phyloP scores from a whole-genome alignment of 2,329 filamentous ascomycete genomes.

The Fusarium sp. region DNA sequence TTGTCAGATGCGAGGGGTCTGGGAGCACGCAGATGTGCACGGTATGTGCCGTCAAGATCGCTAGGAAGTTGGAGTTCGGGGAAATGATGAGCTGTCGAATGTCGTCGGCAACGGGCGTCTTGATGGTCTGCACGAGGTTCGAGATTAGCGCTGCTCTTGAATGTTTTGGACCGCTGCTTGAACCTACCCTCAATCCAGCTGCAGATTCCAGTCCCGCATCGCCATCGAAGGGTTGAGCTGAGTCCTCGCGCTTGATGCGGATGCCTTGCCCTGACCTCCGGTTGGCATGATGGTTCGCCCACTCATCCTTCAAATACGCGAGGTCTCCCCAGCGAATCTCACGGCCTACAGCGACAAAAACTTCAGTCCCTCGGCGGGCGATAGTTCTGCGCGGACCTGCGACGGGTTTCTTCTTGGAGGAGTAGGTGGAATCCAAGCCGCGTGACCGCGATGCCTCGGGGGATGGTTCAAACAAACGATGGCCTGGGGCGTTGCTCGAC shows the following conservation, averaged over 20 bases:
- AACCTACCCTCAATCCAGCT: slow-evolving; percentile 55
- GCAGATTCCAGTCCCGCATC: slow-evolving; percentile 48
- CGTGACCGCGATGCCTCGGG: slow-evolving; percentile 58
- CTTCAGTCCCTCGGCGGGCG: slow-evolving; percentile 85
- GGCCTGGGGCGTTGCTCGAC: slow-evolving; percentile 81
- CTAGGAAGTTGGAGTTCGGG: slow-evolving; percentile 85
- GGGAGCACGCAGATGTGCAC: slow-evolving; percentile 91
- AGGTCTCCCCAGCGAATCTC: slow-evolving; percentile 95
- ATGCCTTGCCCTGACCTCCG: slow-evolving; percentile 52
- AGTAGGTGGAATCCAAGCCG: slow-evolving; percentile 57
- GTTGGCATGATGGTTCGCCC: slow-evolving; percentile 51
- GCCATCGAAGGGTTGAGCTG: slow-evolving; percentile 56
- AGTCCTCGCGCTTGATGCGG: slow-evolving; percentile 66
- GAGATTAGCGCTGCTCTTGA: slow-evolving; percentile 18
- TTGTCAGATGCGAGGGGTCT: slow-evolving; percentile 81
- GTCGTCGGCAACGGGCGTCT: slow-evolving; percentile 82
- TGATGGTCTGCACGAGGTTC: slow-evolving; percentile 72
- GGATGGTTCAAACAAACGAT: slow-evolving; percentile 79
- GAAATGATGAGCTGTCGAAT: slow-evolving; percentile 91
- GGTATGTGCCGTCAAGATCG: slow-evolving; percentile 89
- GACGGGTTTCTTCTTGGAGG: slow-evolving; percentile 60
- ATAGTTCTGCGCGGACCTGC: slow-evolving; percentile 76
- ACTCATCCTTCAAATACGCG: slow-evolving; percentile 79
- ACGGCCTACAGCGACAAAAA: slow-evolving; percentile 90
- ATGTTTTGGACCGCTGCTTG: neutral